Base-by-base conservation (phyloP, 1,139 yeast genomes). In the Meyerozyma sp. region DNA sequence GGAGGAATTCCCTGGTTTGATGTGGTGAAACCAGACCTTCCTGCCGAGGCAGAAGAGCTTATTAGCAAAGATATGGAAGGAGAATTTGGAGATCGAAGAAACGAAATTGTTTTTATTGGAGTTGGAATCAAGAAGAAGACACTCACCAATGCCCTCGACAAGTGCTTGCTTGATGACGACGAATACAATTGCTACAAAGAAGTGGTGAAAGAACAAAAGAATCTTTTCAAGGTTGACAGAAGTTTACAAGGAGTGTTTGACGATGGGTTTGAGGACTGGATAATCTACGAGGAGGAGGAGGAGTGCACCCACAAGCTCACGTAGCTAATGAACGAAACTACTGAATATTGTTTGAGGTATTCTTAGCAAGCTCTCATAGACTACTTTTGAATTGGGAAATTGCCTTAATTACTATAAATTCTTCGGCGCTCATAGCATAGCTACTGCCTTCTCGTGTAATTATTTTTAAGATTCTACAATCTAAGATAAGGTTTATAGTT, bases 1-100 rank as follows among this genome's bases (percentile, higher is more conserved):
- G 75, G 74, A 8, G 76, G 76, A 3, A 65, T 68, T 36, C 74
- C 74, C 2, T 71, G 77, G 77, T 71, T 70, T 53, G 66, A 61
- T 4, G 68, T 68, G 8, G 53, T 66, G n/a, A 69, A 68, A 1
- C 58, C 61, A 8, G 69, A 63, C 4, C 56, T 63, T 52, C 72
- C 73, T 5, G 56, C 58, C 10, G 66, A 62, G 14, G 66, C 70
- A 7, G 49, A 51, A 11, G 49, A 49, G 27, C 52, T 66, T 18
- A 62, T 70, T 27, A 59, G 59, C 39, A 54, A 57, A 26, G 75
- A 71, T 42, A 66, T 66, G 58, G 48, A 60, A 43, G 73, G 71
- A 2, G 57, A 61, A 35, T 61, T 59, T 51, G 77, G 75, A 4
- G 77, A 73, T 46, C 59, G 76, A 40, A 57, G 75, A 35, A 70